Evolutionary conservation across 2,329 filamentous ascomycete species (phyloP).

Genomic region (Phyllosticta citriasiana): DNA sequence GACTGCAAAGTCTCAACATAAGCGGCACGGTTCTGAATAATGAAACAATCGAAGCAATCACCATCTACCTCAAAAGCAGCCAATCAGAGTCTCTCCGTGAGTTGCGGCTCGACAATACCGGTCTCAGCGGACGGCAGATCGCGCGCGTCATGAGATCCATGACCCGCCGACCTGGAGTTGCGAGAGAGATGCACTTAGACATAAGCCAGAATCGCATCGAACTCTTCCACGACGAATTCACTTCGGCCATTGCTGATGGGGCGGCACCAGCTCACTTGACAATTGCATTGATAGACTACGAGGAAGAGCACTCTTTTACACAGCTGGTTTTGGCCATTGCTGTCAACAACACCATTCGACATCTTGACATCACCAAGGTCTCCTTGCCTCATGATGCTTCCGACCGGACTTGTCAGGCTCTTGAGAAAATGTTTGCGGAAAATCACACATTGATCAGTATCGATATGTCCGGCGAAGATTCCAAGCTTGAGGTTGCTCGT

Average conservation of each 20-base stretch:
- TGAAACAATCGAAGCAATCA: conserved; percentile 54
- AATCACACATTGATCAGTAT: conserved; percentile 57
- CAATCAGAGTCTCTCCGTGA: conserved; percentile 51
- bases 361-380: conserved; percentile 59
- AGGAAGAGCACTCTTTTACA: conserved; percentile 54
- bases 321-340: conserved; percentile 52
- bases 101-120: conserved; percentile 57
- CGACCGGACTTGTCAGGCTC: conserved; percentile 53
- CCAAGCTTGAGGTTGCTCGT: conserved; percentile 58
- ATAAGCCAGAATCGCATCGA: conserved; percentile 54
- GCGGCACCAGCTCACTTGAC: conserved; percentile 53
- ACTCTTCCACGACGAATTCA: conserved; percentile 41
- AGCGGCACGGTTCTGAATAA: conserved; percentile 54
- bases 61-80: conserved; percentile 52
- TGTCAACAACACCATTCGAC: conserved; percentile 52
- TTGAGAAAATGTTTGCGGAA: conserved; percentile 55
- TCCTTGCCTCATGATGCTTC: conserved; percentile 60
- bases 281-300: conserved; percentile 60
- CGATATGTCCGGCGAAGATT: conserved; percentile 62
- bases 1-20: conserved; percentile 54
- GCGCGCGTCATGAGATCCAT: conserved; percentile 56
- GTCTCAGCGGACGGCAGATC: conserved; percentile 54
- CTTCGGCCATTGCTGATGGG: conserved; percentile 41
- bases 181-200: conserved; percentile 53
- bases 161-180: conserved; percentile 38